Base-by-base conservation (phyloP, 805 yeast species). In the Yamadazyma phyllophila region DNA sequence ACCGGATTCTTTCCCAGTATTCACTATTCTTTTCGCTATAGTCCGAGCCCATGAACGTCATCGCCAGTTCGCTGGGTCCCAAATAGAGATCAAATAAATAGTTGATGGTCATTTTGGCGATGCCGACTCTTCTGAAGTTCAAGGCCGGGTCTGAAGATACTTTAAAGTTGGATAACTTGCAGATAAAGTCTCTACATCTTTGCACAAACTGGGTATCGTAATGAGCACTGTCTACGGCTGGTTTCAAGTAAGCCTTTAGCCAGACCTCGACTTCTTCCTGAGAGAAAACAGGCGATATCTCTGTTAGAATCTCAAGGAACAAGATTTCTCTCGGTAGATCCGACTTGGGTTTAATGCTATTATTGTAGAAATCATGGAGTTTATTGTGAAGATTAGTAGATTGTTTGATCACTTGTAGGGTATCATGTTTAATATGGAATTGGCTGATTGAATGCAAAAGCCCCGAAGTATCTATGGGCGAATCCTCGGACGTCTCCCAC, bases 161-260 rank as follows among this genome's bases (percentile, higher is more conserved):
- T 27, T 37, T 34, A 6, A 43, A 34, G 29, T 57, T 49, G 11
- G 51, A 47, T 8, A 66, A 40, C 2, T 55, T 54, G 14, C 33
- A 35, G 4, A 71, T 54, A 20, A 71, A 61, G 9, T 50, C 53
- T 39, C 71, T 49, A 9, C 69, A 44, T 39, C 63, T 62, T 9
- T 51, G 53, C 9, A 71, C 71, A 47, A 76, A 64, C 7, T 55
- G 56, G n/a, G 69, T 53, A 44, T 68, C 72, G 43, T 63, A 66
- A 2, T 86, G 83, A 0, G 84, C 82, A 30, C 85, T 78, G 53
- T 82, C 83, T 3, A 81, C 63, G 0, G 85, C 81, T 0, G 79
- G 77, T 10, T 65, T 64, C 10, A 73, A 54, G 47, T 79, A 74
- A 30, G 74, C 66, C 26, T 66, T 62, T 39, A 78, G 66, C 87